Conservation (phyloP, 257 asterid species). For the Petrea volubilis region DNA sequence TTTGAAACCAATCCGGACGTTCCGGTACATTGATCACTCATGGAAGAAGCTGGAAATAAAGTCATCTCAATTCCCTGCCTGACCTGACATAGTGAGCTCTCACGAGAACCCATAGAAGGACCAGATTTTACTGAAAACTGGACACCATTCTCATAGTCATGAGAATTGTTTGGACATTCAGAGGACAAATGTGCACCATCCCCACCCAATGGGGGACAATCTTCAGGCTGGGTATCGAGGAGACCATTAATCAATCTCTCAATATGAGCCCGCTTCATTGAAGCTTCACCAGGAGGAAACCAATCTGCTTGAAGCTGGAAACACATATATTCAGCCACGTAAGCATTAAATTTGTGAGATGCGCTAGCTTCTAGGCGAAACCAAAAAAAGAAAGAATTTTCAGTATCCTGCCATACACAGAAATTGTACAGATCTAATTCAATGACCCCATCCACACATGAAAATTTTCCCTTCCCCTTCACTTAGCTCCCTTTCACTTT, state of each 20-base stretch:
- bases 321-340: conserved; percentile 7
- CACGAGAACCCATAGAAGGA: conserved; percentile 37
- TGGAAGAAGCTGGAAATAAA: conserved; percentile 53
- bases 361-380: background rate
- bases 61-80: conserved; percentile 61
- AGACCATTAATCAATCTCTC: conserved; percentile 69
- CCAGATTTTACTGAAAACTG: conserved; percentile 31
- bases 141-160: conserved; percentile 39
- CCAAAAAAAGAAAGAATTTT: background rate
- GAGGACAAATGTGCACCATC: conserved; percentile 35
- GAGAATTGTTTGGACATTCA: conserved; percentile 24
- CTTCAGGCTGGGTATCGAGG: conserved; percentile 47
- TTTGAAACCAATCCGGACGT: conserved; percentile 49
- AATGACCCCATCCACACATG: background rate
- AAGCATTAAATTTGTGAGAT: conserved; percentile 10
- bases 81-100: conserved; percentile 37
- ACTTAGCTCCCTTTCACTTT: too few species aligned
- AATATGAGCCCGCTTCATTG: conserved; percentile 63
- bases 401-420: background rate
- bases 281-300: conserved; percentile 87
- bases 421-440: background rate
- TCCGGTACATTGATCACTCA: conserved; percentile 39
- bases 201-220: conserved; percentile 44
- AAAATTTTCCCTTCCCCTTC: background rate
- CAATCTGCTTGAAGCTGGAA: conserved; percentile 73